A percentile compares a stretch with the other conserved stretches of the same genome.
Evolutionary conservation across 768 basidiomycete genomes (phyloP).

Genomic region (Rubroboletus pulcherrimus): DNA sequence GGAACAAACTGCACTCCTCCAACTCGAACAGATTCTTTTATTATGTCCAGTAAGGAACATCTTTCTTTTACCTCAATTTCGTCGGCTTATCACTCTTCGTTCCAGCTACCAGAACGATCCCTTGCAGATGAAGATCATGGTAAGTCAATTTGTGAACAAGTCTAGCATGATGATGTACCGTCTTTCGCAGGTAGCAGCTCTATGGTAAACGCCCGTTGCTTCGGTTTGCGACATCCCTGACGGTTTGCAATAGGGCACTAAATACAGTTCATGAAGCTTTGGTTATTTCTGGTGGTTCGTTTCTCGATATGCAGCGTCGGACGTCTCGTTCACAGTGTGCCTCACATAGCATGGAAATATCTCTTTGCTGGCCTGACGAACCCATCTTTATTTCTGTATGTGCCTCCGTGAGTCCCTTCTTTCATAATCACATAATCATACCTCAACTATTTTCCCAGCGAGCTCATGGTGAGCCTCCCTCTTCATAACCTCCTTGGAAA

Average conservation of each 20-base stretch:
- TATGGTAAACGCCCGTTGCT: conserved; percentile 1
- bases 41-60: conserved; percentile 1
- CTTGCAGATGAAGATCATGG: not conserved
- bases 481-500: not conserved
- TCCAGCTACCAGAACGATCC: conserved; percentile 10
- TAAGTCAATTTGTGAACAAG: not conserved
- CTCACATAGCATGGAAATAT: conserved; percentile 4
- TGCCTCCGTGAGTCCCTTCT: conserved; percentile 1
- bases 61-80: not conserved
- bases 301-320: not conserved
- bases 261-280: conserved; percentile 12
- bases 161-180: not conserved
- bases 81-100: not conserved
- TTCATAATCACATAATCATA: too few relatives aligned
- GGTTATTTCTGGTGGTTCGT: conserved; percentile 8
- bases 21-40: conserved; percentile 5
- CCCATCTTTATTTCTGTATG: not conserved
- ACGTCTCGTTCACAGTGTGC: not conserved
- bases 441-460: not conserved
- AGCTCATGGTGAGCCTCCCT: conserved; percentile 7
- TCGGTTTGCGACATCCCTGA: not conserved
- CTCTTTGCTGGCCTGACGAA: not conserved
- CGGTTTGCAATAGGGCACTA: not conserved
- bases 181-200: conserved; percentile 1
- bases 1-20: not conserved